Evolutionary conservation across 169 alveolate species (phyloP).

Genomic region (Plasmodium inui): DNA sequence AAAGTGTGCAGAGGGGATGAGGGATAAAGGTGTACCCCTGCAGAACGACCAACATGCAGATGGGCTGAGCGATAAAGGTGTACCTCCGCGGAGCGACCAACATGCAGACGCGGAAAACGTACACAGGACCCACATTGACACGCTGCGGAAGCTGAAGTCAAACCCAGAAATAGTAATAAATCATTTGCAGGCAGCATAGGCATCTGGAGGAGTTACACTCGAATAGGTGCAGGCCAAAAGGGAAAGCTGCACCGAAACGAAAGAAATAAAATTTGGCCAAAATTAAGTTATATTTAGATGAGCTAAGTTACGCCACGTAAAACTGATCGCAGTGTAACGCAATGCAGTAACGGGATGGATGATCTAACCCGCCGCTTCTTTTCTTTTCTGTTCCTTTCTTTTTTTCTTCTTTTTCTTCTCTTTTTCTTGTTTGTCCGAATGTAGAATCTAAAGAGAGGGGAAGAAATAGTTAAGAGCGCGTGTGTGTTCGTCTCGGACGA

Average conservation of each 20-base stretch:
- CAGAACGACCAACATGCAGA: not conserved
- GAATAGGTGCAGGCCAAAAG: not conserved
- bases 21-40: too few relatives aligned
- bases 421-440: not conserved
- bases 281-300: not conserved
- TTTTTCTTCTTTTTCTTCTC: not conserved
- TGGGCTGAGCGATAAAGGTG: not conserved
- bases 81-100: not conserved
- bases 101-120: not conserved
- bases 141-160: constrained; percentile 51
- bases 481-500: constrained; percentile 42
- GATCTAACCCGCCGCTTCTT: not conserved
- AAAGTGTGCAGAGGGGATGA: not conserved
- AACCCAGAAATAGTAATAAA: constrained; percentile 55
- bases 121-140: constrained; percentile 9
- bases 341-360: not conserved
- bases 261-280: not conserved
- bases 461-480: constrained; percentile 25
- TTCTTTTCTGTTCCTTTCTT: not conserved
- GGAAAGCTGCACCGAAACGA: not conserved
- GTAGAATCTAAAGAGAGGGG: constrained; percentile 49
- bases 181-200: not conserved
- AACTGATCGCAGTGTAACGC: not conserved
- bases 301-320: not conserved
- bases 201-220: not conserved